Conservation (phyloP, 805 yeast genomes). For the Monosporozyma siamensis region DNA sequence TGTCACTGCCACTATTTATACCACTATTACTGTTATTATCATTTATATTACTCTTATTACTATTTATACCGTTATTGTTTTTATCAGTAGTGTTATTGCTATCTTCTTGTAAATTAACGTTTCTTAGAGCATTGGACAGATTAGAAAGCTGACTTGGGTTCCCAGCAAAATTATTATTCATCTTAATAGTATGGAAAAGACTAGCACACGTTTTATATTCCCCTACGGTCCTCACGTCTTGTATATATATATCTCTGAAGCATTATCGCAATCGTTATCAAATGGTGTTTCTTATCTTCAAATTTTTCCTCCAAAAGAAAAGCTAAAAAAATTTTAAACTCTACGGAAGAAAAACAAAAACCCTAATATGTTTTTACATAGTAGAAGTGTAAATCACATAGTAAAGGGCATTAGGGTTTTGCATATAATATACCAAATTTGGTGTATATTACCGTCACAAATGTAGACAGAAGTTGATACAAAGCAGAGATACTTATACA, state of each 20-base stretch:
- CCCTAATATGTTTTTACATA: neutral
- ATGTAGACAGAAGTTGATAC: too few species aligned
- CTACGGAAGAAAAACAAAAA: neutral
- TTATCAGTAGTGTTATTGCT: conserved; percentile 6
- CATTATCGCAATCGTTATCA: neutral
- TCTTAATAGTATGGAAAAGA: neutral
- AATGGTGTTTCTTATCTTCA: neutral
- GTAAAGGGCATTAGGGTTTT: neutral
- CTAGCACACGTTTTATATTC: too few species aligned
- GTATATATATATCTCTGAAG: too few species aligned
- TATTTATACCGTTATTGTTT: neutral
- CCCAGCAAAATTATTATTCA: conserved; percentile 1
- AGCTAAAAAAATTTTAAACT: neutral
- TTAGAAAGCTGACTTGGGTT: conserved; percentile 20
- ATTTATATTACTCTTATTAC: neutral
- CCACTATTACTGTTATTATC: conserved; percentile 4
- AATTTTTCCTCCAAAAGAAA: neutral
- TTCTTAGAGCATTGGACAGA: conserved; percentile 29
- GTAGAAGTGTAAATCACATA: neutral
- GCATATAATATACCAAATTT: too few species aligned
- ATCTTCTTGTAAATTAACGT: conserved; percentile 25
- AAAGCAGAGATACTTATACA: neutral
- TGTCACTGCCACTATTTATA: neutral
- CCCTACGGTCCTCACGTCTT: too few species aligned
- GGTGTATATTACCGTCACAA: too few species aligned